Evolutionary conservation across 495 filamentous ascomycete species (phyloP), one percentile per base, ranked within the genome.

Genomic region (Aspergillus indologenus): DNA sequence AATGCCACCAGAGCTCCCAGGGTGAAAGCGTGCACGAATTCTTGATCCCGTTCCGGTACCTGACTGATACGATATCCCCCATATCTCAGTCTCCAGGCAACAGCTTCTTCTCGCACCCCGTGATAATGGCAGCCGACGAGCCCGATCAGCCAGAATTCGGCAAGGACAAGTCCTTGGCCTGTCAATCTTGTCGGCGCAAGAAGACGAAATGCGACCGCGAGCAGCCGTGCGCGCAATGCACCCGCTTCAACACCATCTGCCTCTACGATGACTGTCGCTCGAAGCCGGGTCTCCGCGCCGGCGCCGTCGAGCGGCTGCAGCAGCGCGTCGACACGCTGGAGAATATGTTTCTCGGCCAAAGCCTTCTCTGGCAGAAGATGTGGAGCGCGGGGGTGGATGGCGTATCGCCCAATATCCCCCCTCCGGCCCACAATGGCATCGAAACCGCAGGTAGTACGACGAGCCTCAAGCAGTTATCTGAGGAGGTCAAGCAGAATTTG

Each of bases 121-220:
- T n/a, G n/a, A n/a, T n/a, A n/a, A n/a, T n/a, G n/a, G n/a, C n/a
- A n/a, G n/a, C n/a, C n/a, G n/a, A n/a, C n/a, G 26, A 29, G 3
- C 9, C 26, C 3, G 26, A 29, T 29, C 26, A 29, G 26, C 26
- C 9, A 29, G 26, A 29, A 3, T 4, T 4, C 26, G 26, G 26
- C 4, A 29, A 29, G 26, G 26, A 29, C 9, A 29, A 29, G 9
- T 3, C 4, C 9, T 9, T 29, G 26, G 61, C 65, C n/a, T 79
- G 75, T 23, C 73, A 76, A 57, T 70, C 72, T 3, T 77, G 75
- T 56, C 65, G 72, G 15, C 70, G 70, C 61, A 74, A 75, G 60
- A 79, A 77, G 50, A 71, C 75, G 9, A 71, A 72, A 51, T 77
- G 75, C 60, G 67, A 65, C 50, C 63, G 75, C 21, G 64, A 61